Conservation (phyloP, 768 basidiomycete genomes). For the Rhodotorula kratochvilovae region DNA sequence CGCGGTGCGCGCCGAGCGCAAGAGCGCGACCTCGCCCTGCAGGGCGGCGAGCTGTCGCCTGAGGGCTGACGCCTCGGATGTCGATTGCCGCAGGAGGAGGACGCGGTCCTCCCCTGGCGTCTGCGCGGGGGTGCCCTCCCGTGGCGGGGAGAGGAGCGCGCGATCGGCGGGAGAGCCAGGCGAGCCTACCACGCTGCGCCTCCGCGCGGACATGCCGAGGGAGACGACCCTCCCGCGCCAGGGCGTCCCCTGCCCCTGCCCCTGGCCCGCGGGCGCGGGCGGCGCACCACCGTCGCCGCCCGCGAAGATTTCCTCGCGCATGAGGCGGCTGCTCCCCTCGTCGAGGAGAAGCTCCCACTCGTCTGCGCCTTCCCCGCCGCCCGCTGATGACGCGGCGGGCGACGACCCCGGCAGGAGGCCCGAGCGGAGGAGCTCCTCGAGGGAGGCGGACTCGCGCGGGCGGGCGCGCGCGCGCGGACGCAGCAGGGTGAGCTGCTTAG, state of each 20-base stretch:
- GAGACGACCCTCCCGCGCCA: conserved; percentile 12
- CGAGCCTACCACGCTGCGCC: neutral
- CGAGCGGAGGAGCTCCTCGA: conserved; percentile 9
- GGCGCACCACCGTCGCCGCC: too few species aligned
- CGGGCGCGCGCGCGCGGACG: neutral
- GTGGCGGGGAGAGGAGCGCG: neutral
- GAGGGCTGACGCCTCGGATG: conserved; percentile 1
- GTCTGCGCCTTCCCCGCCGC: neutral
- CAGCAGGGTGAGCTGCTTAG: conserved; percentile 3
- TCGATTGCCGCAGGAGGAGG: conserved; percentile 8
- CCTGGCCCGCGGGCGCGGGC: too few species aligned
- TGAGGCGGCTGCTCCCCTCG: conserved; percentile 5
- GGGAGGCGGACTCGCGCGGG: conserved; percentile 1
- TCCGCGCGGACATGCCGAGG: neutral
- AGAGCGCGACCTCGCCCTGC: neutral
- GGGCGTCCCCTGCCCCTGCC: neutral
- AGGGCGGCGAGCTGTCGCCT: neutral
- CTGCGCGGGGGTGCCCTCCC: neutral
- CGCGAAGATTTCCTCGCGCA: conserved; percentile 8
- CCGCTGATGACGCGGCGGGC: neutral
- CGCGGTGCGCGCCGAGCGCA: neutral
- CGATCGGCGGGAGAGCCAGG: neutral
- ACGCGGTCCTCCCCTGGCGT: neutral
- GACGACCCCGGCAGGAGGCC: neutral
- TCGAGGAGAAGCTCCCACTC: conserved; percentile 12